phyloP scores from a whole-genome alignment of 73 alveolate species.

The Paramecium octaurelia region DNA sequence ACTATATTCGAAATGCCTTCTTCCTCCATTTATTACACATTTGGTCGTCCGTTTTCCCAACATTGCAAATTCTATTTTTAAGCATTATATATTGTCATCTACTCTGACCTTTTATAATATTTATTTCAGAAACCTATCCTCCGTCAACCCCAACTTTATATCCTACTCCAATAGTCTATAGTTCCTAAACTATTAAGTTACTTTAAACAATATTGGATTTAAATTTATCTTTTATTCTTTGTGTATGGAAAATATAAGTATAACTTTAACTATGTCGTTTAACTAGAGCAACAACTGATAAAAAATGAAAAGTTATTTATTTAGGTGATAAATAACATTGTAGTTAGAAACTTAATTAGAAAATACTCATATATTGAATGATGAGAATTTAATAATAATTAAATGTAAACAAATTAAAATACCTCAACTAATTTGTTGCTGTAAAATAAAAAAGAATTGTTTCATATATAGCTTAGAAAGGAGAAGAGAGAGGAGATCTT shows the following conservation, averaged over 20 bases:
- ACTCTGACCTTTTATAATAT: too few relatives aligned
- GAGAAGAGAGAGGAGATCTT: constrained; percentile 5
- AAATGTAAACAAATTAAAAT: not conserved
- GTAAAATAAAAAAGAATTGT: constrained; percentile 1
- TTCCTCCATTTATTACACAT: not conserved
- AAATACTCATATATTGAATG: not conserved
- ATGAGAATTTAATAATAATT: not conserved
- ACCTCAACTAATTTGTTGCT: not conserved
- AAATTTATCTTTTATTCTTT: too few relatives aligned
- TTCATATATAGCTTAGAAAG: not conserved
- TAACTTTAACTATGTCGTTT: not conserved
- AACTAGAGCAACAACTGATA: not conserved
- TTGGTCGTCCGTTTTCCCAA: not conserved
- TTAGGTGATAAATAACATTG: not conserved
- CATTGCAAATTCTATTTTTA: too few relatives aligned
- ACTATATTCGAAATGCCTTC: too few relatives aligned
- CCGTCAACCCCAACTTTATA: too few relatives aligned
- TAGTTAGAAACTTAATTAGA: not conserved
- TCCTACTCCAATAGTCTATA: too few relatives aligned
- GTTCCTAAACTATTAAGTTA: too few relatives aligned
- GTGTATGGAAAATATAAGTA: too few relatives aligned
- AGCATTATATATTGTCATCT: too few relatives aligned
- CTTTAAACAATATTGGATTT: too few relatives aligned
- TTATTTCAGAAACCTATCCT: too few relatives aligned
- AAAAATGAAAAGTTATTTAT: not conserved